Base-by-base conservation (phyloP, 2,329 filamentous ascomycete species). In the Ambrosiella xylebori region DNA sequence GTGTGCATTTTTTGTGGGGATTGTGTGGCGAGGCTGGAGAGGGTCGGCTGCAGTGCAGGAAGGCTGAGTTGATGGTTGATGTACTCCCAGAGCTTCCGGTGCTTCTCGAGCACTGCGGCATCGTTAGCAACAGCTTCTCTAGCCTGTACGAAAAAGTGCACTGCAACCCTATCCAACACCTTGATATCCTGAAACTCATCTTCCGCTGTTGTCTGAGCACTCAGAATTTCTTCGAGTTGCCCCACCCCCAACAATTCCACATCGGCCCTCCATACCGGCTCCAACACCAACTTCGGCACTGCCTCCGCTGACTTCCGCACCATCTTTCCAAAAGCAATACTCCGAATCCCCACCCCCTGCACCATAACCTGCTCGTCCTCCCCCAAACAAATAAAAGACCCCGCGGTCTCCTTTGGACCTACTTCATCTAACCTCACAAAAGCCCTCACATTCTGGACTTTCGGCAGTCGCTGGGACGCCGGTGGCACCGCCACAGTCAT, bases 231-330 rank as follows among this genome's bases (percentile, higher is more conserved):
- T 19, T 19, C 19, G 19, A 19, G 19, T 19, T 19, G 19, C 19
- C 19, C 19, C 19, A 19, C 19, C 3, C 19, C 3, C 19, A 19
- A 19, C 19, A 19, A 19, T 3, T 19, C 19, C 19, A 19, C 50
- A 61, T 60, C 27, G 57, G 56, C n/a, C 61, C 61, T 41, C 59
- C 56, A 12, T 41, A 58, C 19, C 12, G 49, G 49, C 15, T 19
- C 49, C 17, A 35, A 35, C 8, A 51, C 35, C 49, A 27, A 35
- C 15, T 3, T 4, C 49, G 15, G 17, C 49, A 51, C 19, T 8
- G 17, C 2, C 13, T 52, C 27, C 49, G 11, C 40, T 11, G n/a
- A 12, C 11, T 11, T n/a, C n/a, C 6, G 40, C 11, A 41, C 40
- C 4, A 7, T 11, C 12, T 52, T 36, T 27, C 27, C 49, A 27